Conservation (phyloP, 2,329 filamentous ascomycete genomes). For the Ophiocordyceps robertsii region DNA sequence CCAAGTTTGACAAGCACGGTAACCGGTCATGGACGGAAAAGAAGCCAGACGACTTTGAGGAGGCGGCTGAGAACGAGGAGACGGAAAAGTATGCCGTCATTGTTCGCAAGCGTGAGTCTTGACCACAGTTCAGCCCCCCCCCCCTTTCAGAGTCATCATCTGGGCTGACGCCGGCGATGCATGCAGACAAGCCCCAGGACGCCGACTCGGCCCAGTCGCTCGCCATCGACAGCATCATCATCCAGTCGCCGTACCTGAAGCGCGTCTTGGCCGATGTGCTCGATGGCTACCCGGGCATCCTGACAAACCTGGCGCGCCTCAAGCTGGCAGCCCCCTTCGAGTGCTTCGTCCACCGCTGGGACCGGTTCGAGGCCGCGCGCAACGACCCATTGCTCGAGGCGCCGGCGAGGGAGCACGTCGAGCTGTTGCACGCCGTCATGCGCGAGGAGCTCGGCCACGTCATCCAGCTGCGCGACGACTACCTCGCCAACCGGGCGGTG, state of each 20-base stretch:
- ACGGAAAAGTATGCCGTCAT: slow-evolving; percentile 49
- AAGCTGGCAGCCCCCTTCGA: slow-evolving; percentile 48
- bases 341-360: slow-evolving; percentile 55
- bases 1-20: slow-evolving; percentile 31
- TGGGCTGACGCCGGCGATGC: neutral
- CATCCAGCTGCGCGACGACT: slow-evolving; percentile 36
- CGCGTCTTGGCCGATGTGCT: slow-evolving; percentile 40
- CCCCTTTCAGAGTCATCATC: no score
- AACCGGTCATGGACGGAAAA: slow-evolving; percentile 41
- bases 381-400: slow-evolving; percentile 26
- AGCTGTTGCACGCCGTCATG: slow-evolving; percentile 32
- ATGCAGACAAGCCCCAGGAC: slow-evolving; percentile 27
- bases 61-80: slow-evolving; percentile 46
- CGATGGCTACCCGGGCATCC: slow-evolving; percentile 44
- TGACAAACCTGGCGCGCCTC: slow-evolving; percentile 43
- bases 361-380: slow-evolving; percentile 26
- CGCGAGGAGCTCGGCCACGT: slow-evolving; percentile 35
- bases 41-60: slow-evolving; percentile 37
- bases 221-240: slow-evolving; percentile 45
- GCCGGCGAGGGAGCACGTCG: slow-evolving; percentile 29
- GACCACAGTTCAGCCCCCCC: no score
- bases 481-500: slow-evolving; percentile 38
- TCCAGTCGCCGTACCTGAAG: slow-evolving; percentile 51
- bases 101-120: slow-evolving; percentile 32
- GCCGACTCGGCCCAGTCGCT: slow-evolving; percentile 47